Base-by-base conservation (phyloP, 129 eudicot species). In the Sambucus nigra region DNA sequence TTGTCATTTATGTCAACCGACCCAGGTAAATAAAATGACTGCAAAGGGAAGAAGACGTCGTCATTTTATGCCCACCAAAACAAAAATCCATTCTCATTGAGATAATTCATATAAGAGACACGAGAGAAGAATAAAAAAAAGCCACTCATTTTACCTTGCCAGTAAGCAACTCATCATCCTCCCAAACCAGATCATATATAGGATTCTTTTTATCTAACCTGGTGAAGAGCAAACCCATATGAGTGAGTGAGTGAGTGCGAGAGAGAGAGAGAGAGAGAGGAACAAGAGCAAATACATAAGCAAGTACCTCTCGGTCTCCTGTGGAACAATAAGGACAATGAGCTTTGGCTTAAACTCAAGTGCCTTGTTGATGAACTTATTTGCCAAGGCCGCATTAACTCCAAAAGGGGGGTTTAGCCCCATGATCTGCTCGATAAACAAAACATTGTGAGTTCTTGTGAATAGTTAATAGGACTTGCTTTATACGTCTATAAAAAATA, bases 351-450 rank as follows among this genome's bases (percentile, higher is more conserved):
- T 82, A 60, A 86, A 91, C 41, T 65, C 63, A 29, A 86, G 86
- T 18, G 95, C 95, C 64, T 72, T 75, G 20, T 74, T 60, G 21
- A 91, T 73, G 53, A 91, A 86, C 77, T 82, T 69, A 64, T 91
- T 91, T 20, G 98, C 98, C 53, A 81, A 94, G 48, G 68, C n/a
- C 8, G 94, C 81, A 47, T 80, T 69, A 29, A 35, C 75, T 50
- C 99, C 99, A 52, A 91, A 91, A 12, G 99, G 99, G 54, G 99
- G 99, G 70, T 86, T 85, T 61, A 91, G 70, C 46, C 99, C 99
- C 89, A 91, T 91, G 27, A 91, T 77, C 99, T 91, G 69, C 67
- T 3, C 68, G 51, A 52, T 22, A 33, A 44, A 29, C 0, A 32
- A 31, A 48, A 6, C 2, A 55, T 23, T 48, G 9, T 53, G 10